Evolutionary conservation across 768 basidiomycete species (phyloP), one percentile per base, ranked within the genome.

Genomic region (Psilocybe subaeruginosa): DNA sequence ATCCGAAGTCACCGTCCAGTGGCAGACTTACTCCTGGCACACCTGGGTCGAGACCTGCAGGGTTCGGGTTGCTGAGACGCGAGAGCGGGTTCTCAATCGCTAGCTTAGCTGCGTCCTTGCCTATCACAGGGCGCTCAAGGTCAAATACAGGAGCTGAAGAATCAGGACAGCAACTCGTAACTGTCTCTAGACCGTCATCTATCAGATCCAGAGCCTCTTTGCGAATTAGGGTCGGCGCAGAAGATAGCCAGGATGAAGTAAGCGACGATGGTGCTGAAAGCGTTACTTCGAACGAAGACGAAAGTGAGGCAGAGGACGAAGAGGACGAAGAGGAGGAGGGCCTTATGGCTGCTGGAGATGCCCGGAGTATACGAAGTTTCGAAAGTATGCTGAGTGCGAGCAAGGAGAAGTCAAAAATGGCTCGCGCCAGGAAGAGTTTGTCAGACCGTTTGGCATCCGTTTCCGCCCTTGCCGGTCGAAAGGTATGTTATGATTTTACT

Each of bases 51-150:
- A 68, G 78, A 60, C 81, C 83, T 12, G 82, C 83, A 14, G 82
- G 86, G 2, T 87, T 91, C 63, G 88, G 91, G 9, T 74, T 93
- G 31, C 77, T 93, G 19, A 78, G 91, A 39, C 81, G 91, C 45
- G 91, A 92, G 56, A 88, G 88, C 23, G 87, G 86, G 9, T 95
- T 95, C 69, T 93, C 93, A 19, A 92, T 95, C 62, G 89, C 91
- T 4, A 89, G 85, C 64, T 78, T 96, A 31, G 77, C 81, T 30
- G 77, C 80, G 3, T 84, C 93, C 6, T 83, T 93, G 50, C 81
- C 80, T 1, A 86, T 83, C 66, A 62, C 79, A 64, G 74, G 81
- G 60, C 74, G 82, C 56, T 74, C 82, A 41, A 56, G 70, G 60
- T 69, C 74, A n/a, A 70, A 67, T 46, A 65, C 67, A 7, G 58